Percentiles rank a stretch among this genome's conserved stretches.
Evolutionary conservation across 2,329 filamentous ascomycete species (phyloP).

Genomic region (Bipolaris victoriae): DNA sequence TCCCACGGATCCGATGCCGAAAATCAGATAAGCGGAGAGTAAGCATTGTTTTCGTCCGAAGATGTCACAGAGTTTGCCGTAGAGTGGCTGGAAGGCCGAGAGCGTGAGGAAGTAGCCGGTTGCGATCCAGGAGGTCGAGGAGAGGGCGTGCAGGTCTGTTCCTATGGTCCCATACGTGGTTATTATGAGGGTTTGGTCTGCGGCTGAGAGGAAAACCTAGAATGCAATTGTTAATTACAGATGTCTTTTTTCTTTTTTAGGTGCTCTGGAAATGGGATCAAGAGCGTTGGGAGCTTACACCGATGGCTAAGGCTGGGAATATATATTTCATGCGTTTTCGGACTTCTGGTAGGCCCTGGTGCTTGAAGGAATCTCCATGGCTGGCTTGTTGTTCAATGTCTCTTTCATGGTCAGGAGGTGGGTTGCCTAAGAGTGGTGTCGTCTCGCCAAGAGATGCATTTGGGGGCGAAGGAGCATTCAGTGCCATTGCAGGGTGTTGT

Average conservation of each 20-base stretch:
- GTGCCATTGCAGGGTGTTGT: conserved; percentile 8
- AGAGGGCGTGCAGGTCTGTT: conserved; percentile 74
- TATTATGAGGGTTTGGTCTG: conserved; percentile 78
- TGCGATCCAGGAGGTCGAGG: conserved; percentile 77
- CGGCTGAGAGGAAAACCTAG: conserved; percentile 72
- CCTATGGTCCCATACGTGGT: conserved; percentile 81
- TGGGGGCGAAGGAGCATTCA: neutral
- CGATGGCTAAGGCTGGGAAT: conserved; percentile 66
- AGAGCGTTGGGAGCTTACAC: conserved; percentile 53
- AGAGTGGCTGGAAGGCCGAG: conserved; percentile 76
- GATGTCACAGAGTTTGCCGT: conserved; percentile 73
- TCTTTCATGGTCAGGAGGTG: conserved; percentile 27
- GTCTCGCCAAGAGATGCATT: conserved; percentile 43
- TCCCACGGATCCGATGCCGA: conserved; percentile 67
- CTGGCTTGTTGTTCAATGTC: conserved; percentile 47
- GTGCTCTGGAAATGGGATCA: neutral
- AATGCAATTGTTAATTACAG: neutral
- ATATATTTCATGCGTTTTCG: conserved; percentile 62
- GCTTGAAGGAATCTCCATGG: conserved; percentile 44
- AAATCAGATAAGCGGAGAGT: conserved; percentile 68
- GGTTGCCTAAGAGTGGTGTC: conserved; percentile 53
- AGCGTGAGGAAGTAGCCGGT: conserved; percentile 73
- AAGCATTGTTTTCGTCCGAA: conserved; percentile 72
- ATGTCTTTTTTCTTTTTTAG: too few species aligned
- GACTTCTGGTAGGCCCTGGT: conserved; percentile 57